Evolutionary conservation across 164 flowering plant species (phyloP).

Genomic region (Annona squamosa): DNA sequence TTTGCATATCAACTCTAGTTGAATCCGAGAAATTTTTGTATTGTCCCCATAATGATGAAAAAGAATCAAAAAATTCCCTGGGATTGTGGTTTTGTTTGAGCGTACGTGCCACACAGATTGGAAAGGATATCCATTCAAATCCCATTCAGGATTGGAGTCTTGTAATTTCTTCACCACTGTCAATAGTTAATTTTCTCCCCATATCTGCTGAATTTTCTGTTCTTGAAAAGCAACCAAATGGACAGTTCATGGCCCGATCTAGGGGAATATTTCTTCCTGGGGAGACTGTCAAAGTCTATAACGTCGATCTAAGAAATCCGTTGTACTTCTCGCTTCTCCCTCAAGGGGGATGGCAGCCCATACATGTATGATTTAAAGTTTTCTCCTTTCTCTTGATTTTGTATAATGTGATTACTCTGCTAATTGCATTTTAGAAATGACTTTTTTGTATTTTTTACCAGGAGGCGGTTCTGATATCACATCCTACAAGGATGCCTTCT

Average conservation of each 20-base stretch:
- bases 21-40: constrained; percentile 65
- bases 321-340: constrained; percentile 80
- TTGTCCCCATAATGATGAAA: constrained; percentile 49
- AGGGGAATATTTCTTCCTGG: constrained; percentile 71
- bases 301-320: constrained; percentile 64
- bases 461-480: constrained; percentile 87
- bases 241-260: constrained; percentile 49
- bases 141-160: constrained; percentile 87
- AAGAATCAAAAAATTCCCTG: constrained; percentile 42
- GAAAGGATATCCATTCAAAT: constrained; percentile 72
- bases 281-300: constrained; percentile 49
- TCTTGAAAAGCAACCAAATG: constrained; percentile 62
- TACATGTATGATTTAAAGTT: constrained; percentile 40
- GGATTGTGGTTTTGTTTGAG: constrained; percentile 74
- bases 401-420: not conserved
- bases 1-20: constrained; percentile 54
- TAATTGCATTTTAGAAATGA: not conserved
- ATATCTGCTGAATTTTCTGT: constrained; percentile 69
- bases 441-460: constrained; percentile 17
- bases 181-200: constrained; percentile 68
- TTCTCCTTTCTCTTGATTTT: not conserved
- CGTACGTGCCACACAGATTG: constrained; percentile 68
- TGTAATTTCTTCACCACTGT: constrained; percentile 65
- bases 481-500: constrained; percentile 55
- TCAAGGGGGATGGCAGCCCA: constrained; percentile 82